Percentiles rank a stretch among this genome's conserved stretches.
These are phyloP conservation scores for Leccinum ochraceum DNA, from an alignment of 768 basidiomycete genomes.

Conservation along the genomic window DNA sequence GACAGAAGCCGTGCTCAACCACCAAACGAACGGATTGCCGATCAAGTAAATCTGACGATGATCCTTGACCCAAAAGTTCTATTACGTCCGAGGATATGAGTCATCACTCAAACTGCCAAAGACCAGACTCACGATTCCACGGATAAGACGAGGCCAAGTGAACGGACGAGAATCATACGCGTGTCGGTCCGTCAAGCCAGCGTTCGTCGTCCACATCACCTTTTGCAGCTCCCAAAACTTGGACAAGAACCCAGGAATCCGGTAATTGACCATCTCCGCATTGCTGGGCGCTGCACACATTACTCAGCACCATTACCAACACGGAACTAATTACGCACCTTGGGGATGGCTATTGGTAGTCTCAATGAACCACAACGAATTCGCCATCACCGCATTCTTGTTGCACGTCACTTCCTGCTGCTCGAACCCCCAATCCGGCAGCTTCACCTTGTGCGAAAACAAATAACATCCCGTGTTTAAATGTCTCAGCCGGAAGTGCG, in stretches of 20 bases:
- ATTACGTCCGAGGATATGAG: slow-evolving; percentile 3
- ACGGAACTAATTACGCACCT: slow-evolving; percentile 46
- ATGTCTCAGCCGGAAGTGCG: slow-evolving; percentile 82
- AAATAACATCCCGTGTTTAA: slow-evolving; percentile 90
- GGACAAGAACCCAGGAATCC: slow-evolving; percentile 80
- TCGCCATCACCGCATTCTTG: slow-evolving; percentile 88
- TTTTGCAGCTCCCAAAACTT: slow-evolving; percentile 92
- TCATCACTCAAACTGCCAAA: not conserved
- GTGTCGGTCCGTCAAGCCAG: slow-evolving; percentile 93
- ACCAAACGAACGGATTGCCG: slow-evolving; percentile 96
- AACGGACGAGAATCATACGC: slow-evolving; percentile 93
- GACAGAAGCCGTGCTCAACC: slow-evolving; percentile 74
- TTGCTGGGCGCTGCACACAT: slow-evolving; percentile 57
- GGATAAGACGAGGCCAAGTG: slow-evolving; percentile 85
- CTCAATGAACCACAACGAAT: slow-evolving; percentile 95
- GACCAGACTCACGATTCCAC: slow-evolving; percentile 80
- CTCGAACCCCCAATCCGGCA: slow-evolving; percentile 97
- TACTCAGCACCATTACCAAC: not conserved
- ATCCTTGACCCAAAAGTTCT: slow-evolving; percentile 99
- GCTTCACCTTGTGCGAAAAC: slow-evolving; percentile 97
- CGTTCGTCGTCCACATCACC: slow-evolving; percentile 98
- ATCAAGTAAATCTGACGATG: slow-evolving; percentile 94
- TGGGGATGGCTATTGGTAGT: slow-evolving; percentile 68
- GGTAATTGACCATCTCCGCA: slow-evolving; percentile 87
- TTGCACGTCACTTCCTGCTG: slow-evolving; percentile 99